Evolutionary conservation across 2,329 filamentous ascomycete species (phyloP).

Genomic region (Claviceps sp.): DNA sequence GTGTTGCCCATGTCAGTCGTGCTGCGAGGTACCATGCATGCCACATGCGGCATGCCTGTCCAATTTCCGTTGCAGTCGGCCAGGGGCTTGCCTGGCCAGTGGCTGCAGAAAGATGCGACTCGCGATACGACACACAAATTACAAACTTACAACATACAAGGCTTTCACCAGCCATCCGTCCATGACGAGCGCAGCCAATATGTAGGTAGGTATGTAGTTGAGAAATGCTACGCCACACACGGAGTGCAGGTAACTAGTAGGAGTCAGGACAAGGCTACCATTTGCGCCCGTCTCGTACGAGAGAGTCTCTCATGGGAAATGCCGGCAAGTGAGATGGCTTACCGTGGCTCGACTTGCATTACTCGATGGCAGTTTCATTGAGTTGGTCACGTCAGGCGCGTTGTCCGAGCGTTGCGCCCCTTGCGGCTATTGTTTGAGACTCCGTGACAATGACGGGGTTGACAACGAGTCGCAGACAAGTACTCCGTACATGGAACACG

Average conservation of each 20-base stretch:
- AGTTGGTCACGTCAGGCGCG: neutral
- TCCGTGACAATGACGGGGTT: too few species aligned
- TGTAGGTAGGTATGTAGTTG: neutral
- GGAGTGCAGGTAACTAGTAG: too few species aligned
- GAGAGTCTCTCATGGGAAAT: neutral
- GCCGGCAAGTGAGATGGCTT: neutral
- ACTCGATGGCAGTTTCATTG: neutral
- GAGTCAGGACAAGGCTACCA: neutral
- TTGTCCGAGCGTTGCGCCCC: constrained; percentile 1
- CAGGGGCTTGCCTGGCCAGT: neutral
- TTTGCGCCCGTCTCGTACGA: neutral
- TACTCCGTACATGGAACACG: too few species aligned
- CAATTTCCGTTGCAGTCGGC: too few species aligned
- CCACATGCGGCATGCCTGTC: too few species aligned
- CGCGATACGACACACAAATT: neutral
- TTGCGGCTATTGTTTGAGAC: too few species aligned
- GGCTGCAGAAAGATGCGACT: neutral
- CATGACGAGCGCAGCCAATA: too few species aligned
- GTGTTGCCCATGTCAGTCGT: too few species aligned
- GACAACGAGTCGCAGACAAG: too few species aligned
- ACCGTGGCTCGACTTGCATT: neutral
- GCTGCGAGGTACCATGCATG: too few species aligned
- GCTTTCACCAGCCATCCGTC: too few species aligned
- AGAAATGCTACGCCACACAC: neutral
- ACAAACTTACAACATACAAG: neutral